These are phyloP conservation scores for Ascocoryne sarcoides DNA, from an alignment of 2,329 filamentous ascomycete species.

Conservation along the genomic window DNA sequence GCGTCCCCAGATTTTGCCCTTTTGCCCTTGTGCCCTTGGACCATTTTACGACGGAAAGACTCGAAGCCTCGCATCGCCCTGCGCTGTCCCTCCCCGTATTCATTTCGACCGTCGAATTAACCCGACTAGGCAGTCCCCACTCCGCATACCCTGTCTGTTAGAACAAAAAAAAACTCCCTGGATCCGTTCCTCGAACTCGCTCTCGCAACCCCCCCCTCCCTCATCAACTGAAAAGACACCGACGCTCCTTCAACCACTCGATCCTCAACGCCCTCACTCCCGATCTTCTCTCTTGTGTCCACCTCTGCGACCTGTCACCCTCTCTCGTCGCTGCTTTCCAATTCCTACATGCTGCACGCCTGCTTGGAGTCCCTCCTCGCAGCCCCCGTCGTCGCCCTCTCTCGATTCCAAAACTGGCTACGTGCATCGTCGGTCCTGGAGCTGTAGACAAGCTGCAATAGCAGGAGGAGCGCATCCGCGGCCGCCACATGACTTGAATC, in stretches of 20 bases:
- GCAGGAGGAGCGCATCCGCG: not conserved
- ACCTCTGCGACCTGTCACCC: not conserved
- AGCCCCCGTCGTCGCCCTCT: not conserved
- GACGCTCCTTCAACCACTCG: not conserved
- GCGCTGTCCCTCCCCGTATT: not conserved
- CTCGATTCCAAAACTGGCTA: slow-evolving; percentile 4
- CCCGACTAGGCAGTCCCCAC: no score
- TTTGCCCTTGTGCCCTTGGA: no score
- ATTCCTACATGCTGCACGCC: not conserved
- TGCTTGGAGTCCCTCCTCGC: not conserved
- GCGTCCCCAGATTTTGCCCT: no score
- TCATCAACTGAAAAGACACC: not conserved
- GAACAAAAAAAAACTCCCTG: not conserved
- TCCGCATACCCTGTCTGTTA: not conserved
- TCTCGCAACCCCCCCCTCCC: not conserved
- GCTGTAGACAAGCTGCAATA: slow-evolving; percentile 1
- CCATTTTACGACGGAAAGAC: not conserved
- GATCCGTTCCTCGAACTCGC: not conserved
- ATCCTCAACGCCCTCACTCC: no score
- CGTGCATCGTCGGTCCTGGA: slow-evolving; percentile 4
- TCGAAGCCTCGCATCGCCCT: not conserved
- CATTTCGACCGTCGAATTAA: no score
- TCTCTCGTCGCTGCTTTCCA: not conserved
- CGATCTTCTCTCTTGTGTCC: not conserved
- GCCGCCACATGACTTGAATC: slow-evolving; percentile 8